Percentiles rank a stretch among this genome's conserved stretches.
Evolutionary conservation across 352 stramenopile genomes (phyloP).

Genomic region (Hyaloperonospora brassicae): DNA sequence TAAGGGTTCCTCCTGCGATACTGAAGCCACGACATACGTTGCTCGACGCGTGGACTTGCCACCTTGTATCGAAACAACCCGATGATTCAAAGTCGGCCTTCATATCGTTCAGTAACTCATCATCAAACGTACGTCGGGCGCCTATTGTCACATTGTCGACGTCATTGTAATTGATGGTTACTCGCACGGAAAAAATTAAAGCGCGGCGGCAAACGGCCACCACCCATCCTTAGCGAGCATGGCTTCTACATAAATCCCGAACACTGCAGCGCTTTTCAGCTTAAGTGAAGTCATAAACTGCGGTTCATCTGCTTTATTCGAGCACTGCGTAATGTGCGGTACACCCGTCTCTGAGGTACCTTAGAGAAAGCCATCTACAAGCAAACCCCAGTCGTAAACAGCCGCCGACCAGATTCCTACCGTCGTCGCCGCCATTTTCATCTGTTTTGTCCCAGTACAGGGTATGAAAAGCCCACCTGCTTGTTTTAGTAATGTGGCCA

Average conservation of each 20-base stretch:
- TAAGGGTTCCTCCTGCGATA: not conserved
- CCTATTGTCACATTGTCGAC: not conserved
- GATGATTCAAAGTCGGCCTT: too few species aligned
- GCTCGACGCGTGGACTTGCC: not conserved
- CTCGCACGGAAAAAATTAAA: not conserved
- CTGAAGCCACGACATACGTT: not conserved
- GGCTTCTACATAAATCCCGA: not conserved
- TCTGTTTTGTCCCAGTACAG: not conserved
- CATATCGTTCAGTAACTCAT: not conserved
- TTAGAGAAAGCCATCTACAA: not conserved
- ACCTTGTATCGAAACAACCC: not conserved
- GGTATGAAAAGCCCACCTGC: not conserved
- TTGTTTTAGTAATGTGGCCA: not conserved
- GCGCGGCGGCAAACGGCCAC: not conserved
- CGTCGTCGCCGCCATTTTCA: not conserved
- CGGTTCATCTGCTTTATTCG: not conserved
- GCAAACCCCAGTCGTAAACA: not conserved
- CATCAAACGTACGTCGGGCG: not conserved
- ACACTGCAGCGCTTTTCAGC: not conserved
- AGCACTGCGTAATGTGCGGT: not conserved
- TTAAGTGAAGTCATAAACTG: not conserved
- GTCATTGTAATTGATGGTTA: not conserved
- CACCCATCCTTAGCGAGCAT: not conserved
- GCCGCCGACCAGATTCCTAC: not conserved
- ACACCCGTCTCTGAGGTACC: too few species aligned